Evolutionary conservation across 78 protist species (phyloP).

Genomic region (Diacronema lutheri): DNA sequence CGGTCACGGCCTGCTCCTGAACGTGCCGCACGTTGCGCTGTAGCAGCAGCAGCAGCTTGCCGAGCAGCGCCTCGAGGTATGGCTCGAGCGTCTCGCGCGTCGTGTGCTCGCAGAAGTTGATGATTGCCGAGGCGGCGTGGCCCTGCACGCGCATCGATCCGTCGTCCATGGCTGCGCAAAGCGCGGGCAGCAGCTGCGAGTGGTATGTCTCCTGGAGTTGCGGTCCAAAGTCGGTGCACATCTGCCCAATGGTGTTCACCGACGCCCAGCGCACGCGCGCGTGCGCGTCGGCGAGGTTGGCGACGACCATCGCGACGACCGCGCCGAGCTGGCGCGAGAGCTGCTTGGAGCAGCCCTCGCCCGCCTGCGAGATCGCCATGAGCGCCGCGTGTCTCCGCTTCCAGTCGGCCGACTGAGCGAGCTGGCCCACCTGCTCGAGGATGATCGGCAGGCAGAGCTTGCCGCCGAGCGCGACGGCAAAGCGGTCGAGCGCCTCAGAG

Average conservation of each 20-base stretch:
- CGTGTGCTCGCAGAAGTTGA: constrained; percentile 60
- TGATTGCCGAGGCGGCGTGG: constrained; percentile 72
- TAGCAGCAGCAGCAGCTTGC: constrained; percentile 7
- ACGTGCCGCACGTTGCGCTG: neutral
- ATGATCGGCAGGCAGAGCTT: constrained; percentile 39
- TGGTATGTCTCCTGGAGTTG: constrained; percentile 37
- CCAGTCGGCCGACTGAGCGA: constrained; percentile 35
- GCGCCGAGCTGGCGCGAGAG: constrained; percentile 1
- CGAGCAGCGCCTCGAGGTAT: constrained; percentile 42
- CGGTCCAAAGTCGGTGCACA: constrained; percentile 72
- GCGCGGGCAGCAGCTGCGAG: constrained; percentile 39
- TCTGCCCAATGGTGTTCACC: constrained; percentile 80
- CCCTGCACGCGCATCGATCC: constrained; percentile 56
- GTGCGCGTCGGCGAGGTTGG: constrained; percentile 67
- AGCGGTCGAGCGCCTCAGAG: constrained; percentile 67
- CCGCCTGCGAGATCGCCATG: constrained; percentile 53
- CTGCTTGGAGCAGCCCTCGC: constrained; percentile 52
- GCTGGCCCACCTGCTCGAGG: constrained; percentile 5
- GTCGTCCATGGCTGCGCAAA: constrained; percentile 29
- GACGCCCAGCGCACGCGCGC: constrained; percentile 87
- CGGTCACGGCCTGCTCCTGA: constrained; percentile 53
- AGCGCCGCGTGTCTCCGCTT: constrained; percentile 62
- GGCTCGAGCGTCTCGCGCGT: constrained; percentile 45
- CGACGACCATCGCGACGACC: constrained; percentile 21
- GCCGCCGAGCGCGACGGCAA: constrained; percentile 74